Evolutionary conservation across 2,329 filamentous ascomycete genomes (phyloP).

Genomic region (Ophiostoma fasciatum): DNA sequence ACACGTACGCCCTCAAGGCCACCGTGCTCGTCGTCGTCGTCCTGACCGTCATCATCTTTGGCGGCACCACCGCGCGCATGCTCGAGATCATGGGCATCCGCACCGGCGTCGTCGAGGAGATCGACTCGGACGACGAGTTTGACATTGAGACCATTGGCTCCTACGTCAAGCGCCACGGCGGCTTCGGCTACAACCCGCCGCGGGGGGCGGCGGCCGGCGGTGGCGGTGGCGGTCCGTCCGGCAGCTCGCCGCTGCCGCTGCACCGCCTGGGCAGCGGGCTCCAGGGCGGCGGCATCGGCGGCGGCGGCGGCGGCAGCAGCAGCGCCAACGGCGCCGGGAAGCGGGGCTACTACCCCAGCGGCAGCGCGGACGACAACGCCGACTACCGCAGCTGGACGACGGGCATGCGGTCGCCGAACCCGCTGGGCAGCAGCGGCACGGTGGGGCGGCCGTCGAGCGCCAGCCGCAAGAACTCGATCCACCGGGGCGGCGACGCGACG

Average conservation of each 20-base stretch:
- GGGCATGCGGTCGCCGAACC: slow-evolving; percentile 35
- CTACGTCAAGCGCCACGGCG: slow-evolving; percentile 70
- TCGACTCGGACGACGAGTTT: slow-evolving; percentile 96
- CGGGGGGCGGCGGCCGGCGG: slow-evolving; percentile 25
- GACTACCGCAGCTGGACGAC: slow-evolving; percentile 35
- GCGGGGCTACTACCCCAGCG: slow-evolving; percentile 9
- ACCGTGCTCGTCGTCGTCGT: slow-evolving; percentile 97
- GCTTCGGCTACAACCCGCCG: slow-evolving; percentile 63
- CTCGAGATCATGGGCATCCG: slow-evolving; percentile 93
- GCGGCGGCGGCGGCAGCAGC: slow-evolving; percentile 10
- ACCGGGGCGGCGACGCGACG: slow-evolving; percentile 14
- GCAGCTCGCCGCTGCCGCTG: slow-evolving; percentile 40
- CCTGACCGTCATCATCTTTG: slow-evolving; percentile 95
- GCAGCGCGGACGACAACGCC: slow-evolving; percentile 8
- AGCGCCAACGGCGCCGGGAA: slow-evolving; percentile 13
- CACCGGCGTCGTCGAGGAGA: slow-evolving; percentile 90
- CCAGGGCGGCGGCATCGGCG: slow-evolving; percentile 10
- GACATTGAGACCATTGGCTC: slow-evolving; percentile 73
- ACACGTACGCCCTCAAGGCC: slow-evolving; percentile 69
- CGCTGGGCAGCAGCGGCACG: slow-evolving; percentile 12
- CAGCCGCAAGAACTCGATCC: slow-evolving; percentile 35
- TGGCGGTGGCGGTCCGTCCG: too few species aligned
- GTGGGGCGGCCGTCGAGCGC: slow-evolving; percentile 28
- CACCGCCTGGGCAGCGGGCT: slow-evolving; percentile 28
- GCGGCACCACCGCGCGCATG: slow-evolving; percentile 94